Evolutionary conservation across 1,284 basidiomycete genomes (phyloP).

Genomic region (Pascua guehoae): DNA sequence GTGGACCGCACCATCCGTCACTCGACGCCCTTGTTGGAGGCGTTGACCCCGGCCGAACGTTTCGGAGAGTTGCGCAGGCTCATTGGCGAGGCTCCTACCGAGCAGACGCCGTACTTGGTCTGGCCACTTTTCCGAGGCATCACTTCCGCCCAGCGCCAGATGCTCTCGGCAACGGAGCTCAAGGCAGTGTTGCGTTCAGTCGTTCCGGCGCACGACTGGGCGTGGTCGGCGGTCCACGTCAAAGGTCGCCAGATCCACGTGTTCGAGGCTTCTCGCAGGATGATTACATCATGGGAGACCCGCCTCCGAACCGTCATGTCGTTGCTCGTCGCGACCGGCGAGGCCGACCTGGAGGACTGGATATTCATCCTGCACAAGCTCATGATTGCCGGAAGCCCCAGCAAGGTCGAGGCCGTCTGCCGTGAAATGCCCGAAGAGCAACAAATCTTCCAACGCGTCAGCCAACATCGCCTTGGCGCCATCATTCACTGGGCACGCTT

Average conservation of each 20-base stretch:
- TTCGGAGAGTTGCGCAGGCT: too few relatives aligned
- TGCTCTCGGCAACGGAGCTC: constrained; percentile 6
- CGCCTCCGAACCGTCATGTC: constrained; percentile 14
- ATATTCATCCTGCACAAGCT: constrained; percentile 10
- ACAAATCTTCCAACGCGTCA: neutral
- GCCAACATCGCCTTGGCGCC: constrained; percentile 8
- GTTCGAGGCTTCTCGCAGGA: neutral
- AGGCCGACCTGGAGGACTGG: constrained; percentile 13
- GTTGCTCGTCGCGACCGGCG: constrained; percentile 5
- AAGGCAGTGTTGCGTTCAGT: constrained; percentile 9
- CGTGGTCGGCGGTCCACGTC: constrained; percentile 1
- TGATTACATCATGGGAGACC: constrained; percentile 5
- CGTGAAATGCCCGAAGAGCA: constrained; percentile 4
- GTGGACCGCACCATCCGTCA: too few relatives aligned
- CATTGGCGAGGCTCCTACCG: neutral
- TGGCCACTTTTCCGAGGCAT: constrained; percentile 5
- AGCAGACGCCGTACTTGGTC: neutral
- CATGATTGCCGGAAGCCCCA: constrained; percentile 6
- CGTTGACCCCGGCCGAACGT: too few relatives aligned
- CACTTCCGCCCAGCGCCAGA: constrained; percentile 3
- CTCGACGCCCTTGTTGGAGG: too few relatives aligned
- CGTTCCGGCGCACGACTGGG: constrained; percentile 13
- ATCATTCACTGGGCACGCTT: constrained; percentile 9
- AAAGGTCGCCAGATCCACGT: neutral
- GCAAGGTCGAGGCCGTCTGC: constrained; percentile 7